phyloP scores from a whole-genome alignment of 2,329 filamentous ascomycete genomes.

The Cladobotryum protrusum region DNA sequence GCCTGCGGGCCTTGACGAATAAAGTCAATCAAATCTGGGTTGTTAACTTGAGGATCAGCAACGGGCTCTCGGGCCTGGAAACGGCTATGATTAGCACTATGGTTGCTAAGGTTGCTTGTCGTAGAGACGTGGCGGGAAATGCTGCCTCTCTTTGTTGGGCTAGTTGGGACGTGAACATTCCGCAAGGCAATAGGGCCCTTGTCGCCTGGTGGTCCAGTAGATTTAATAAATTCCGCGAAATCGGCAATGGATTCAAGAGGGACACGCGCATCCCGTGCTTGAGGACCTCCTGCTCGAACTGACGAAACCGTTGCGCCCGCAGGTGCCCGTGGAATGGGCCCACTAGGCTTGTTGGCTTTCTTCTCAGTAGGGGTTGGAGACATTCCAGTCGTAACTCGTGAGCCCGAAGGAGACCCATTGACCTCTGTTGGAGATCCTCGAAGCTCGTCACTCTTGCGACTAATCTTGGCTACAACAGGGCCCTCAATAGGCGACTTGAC shows the following conservation, averaged over 20 bases:
- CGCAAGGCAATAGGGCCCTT: slow-evolving; percentile 30
- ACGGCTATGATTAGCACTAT: slow-evolving; percentile 33
- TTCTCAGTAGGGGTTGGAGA: slow-evolving; percentile 9
- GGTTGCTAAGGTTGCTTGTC: slow-evolving; percentile 34
- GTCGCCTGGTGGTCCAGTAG: slow-evolving; percentile 64
- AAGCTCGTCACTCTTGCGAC: slow-evolving; percentile 42
- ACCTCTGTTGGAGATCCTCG: slow-evolving; percentile 30
- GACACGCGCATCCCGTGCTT: slow-evolving; percentile 66
- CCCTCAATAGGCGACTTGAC: slow-evolving; percentile 37
- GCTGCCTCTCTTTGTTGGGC: slow-evolving; percentile 30
- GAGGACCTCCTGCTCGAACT: slow-evolving; percentile 18
- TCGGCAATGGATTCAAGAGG: slow-evolving; percentile 68
- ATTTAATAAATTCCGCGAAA: slow-evolving; percentile 84
- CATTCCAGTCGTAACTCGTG: slow-evolving; percentile 3
- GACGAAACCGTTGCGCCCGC: slow-evolving; percentile 16
- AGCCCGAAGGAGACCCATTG: slow-evolving; percentile 23
- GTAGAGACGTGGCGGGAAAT: slow-evolving; percentile 34
- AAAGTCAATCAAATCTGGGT: slow-evolving; percentile 89
- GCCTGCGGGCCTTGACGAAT: slow-evolving; percentile 78
- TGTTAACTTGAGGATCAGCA: slow-evolving; percentile 57
- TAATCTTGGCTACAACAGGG: slow-evolving; percentile 35
- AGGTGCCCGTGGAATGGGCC: slow-evolving; percentile 19
- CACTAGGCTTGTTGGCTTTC: slow-evolving; percentile 12
- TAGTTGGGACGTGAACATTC: slow-evolving; percentile 25
- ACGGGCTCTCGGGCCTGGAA: slow-evolving; percentile 67